Evolutionary conservation across 495 filamentous ascomycete species (phyloP).

Genomic region (Chlorociboria aeruginascens): DNA sequence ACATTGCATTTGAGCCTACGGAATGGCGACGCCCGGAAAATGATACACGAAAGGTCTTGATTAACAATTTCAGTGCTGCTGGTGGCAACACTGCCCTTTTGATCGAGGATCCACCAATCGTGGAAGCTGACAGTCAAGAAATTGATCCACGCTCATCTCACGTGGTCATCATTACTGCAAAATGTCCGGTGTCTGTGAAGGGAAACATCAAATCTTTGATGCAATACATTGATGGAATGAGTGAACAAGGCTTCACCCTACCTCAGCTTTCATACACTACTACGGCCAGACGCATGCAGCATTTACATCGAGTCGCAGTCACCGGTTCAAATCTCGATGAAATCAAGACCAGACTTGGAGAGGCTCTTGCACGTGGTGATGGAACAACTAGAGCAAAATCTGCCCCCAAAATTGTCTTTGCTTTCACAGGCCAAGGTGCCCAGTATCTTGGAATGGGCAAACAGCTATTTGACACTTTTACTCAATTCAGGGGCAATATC

Average conservation of each 20-base stretch:
- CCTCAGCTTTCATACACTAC: slow-evolving; percentile 61
- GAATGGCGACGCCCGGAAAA: slow-evolving; percentile 26
- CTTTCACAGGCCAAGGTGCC: slow-evolving; percentile 60
- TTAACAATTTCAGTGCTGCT: slow-evolving; percentile 27
- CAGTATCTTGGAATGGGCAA: slow-evolving; percentile 56
- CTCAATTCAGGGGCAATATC: slow-evolving; percentile 56
- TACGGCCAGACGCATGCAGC: slow-evolving; percentile 69
- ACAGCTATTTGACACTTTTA: slow-evolving; percentile 49
- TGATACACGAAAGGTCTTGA: slow-evolving; percentile 21
- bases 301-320: slow-evolving; percentile 56
- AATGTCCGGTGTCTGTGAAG: slow-evolving; percentile 38
- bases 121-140: slow-evolving; percentile 13
- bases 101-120: slow-evolving; percentile 40
- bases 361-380: neutral
- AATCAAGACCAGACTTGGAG: neutral
- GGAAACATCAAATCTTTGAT: slow-evolving; percentile 36
- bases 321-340: slow-evolving; percentile 20
- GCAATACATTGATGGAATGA: slow-evolving; percentile 13
- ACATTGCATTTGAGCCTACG: slow-evolving; percentile 44
- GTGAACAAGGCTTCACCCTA: slow-evolving; percentile 30
- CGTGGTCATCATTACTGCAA: slow-evolving; percentile 44
- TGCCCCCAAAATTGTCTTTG: slow-evolving; percentile 34
- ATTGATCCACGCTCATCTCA: slow-evolving; percentile 36
- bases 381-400: neutral
- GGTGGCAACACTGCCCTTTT: slow-evolving; percentile 54